Conservation (phyloP, 129 eudicot genomes). For the Centaurea solstitialis region DNA sequence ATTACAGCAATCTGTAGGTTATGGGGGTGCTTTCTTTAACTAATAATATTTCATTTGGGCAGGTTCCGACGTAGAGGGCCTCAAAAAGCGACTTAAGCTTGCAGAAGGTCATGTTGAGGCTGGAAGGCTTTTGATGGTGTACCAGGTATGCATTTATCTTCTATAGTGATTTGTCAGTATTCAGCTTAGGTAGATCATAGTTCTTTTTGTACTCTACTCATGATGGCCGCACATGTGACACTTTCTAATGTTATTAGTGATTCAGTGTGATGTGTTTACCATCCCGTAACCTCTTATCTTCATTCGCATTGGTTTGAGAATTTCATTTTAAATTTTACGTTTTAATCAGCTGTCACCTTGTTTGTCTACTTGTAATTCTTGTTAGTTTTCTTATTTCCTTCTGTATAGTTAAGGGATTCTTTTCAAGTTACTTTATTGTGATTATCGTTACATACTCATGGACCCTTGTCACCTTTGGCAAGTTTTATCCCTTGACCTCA, state of each 20-base stretch:
- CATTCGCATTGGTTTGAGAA: not conserved
- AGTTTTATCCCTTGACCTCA: not conserved
- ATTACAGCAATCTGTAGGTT: conserved; percentile 7
- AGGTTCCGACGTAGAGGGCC: conserved; percentile 60
- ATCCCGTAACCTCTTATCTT: not conserved
- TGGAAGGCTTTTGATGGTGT: conserved; percentile 79
- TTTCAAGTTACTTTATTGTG: conserved; percentile 1
- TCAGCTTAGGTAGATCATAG: conserved; percentile 10
- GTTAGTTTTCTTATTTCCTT: not conserved
- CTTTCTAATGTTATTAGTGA: not conserved
- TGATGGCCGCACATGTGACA: conserved; percentile 14
- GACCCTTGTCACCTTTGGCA: not conserved
- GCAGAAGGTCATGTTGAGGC: conserved; percentile 99
- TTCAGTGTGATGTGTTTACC: not conserved
- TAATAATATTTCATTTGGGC: conserved; percentile 13
- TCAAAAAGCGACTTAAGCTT: conserved; percentile 59
- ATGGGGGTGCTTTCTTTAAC: not conserved
- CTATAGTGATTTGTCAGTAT: conserved; percentile 1
- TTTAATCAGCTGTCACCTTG: conserved; percentile 14
- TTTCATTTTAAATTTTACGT: not conserved
- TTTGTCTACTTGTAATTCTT: conserved; percentile 7
- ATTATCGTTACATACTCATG: not conserved
- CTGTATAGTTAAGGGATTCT: not conserved
- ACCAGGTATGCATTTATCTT: conserved; percentile 61
- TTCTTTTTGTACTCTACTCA: not conserved